Evolutionary conservation across 306 rosid species (phyloP).

Genomic region (Amphicarpaea edgeworthii): DNA sequence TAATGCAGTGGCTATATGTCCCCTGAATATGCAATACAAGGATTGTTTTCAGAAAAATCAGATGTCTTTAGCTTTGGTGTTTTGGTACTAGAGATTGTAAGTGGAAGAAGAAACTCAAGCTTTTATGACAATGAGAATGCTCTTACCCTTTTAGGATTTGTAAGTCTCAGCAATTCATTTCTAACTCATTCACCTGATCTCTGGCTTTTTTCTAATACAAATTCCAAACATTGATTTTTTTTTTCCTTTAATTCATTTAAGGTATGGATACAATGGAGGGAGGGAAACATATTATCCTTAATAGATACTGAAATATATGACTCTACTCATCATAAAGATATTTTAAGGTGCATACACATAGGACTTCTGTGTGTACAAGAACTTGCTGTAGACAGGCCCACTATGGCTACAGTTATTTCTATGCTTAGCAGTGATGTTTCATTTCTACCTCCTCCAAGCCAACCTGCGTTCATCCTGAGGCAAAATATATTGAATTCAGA

Average conservation of each 20-base stretch:
- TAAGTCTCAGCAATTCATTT: not conserved
- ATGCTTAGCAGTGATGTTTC: not conserved
- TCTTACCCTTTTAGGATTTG: not conserved
- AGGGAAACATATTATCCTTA: not conserved
- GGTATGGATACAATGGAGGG: not conserved
- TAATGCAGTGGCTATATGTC: not conserved
- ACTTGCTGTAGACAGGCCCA: not conserved
- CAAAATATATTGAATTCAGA: not conserved
- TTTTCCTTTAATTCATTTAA: not conserved
- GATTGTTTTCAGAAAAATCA: not conserved
- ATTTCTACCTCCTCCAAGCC: not conserved
- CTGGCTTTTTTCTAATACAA: not conserved
- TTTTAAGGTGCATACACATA: not conserved
- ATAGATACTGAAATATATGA: not conserved
- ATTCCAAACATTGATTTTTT: not conserved
- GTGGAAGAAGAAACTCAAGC: not conserved
- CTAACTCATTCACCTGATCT: not conserved
- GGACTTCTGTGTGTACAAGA: slow-evolving; percentile 6
- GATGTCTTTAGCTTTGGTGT: not conserved
- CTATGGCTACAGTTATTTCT: not conserved
- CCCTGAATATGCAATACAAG: not conserved
- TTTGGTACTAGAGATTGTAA: not conserved
- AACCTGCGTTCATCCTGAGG: not conserved
- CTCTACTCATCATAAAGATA: not conserved
- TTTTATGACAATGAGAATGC: not conserved